Evolutionary conservation across 129 eudicot genomes (phyloP).

Genomic region (Centaurea solstitialis): DNA sequence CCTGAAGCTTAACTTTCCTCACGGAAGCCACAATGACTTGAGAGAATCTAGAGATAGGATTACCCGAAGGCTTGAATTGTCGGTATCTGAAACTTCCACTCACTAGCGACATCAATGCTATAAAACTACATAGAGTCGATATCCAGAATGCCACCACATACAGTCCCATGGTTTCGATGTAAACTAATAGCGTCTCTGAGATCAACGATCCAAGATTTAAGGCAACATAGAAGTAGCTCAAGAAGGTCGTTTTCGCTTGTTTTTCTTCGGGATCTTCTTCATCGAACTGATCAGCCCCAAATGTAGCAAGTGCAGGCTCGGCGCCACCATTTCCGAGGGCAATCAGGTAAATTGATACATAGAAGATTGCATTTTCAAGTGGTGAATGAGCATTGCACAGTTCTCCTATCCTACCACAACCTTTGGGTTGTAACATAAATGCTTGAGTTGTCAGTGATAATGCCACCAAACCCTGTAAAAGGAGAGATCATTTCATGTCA

Average conservation of each 20-base stretch:
- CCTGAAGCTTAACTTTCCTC: constrained; percentile 46
- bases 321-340: constrained; percentile 69
- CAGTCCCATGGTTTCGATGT: constrained; percentile 58
- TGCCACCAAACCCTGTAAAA: constrained; percentile 59
- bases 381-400: constrained; percentile 50
- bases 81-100: constrained; percentile 55
- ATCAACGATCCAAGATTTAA: constrained; percentile 64
- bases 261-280: constrained; percentile 61
- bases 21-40: constrained; percentile 63
- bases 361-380: constrained; percentile 44
- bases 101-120: constrained; percentile 46
- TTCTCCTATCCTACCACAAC: constrained; percentile 68
- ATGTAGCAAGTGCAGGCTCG: constrained; percentile 66
- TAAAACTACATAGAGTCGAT: constrained; percentile 48
- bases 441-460: constrained; percentile 63
- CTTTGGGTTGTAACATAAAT: constrained; percentile 64
- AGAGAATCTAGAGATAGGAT: constrained; percentile 59
- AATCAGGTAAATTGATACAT: constrained; percentile 57
- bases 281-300: constrained; percentile 74
- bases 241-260: constrained; percentile 48
- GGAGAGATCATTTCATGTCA: not conserved
- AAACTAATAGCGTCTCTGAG: constrained; percentile 62
- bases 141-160: constrained; percentile 70
- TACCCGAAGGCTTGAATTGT: constrained; percentile 61
- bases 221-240: constrained; percentile 66